Evolutionary conservation across 345 rosid species (phyloP).

Genomic region (Populus alba): DNA sequence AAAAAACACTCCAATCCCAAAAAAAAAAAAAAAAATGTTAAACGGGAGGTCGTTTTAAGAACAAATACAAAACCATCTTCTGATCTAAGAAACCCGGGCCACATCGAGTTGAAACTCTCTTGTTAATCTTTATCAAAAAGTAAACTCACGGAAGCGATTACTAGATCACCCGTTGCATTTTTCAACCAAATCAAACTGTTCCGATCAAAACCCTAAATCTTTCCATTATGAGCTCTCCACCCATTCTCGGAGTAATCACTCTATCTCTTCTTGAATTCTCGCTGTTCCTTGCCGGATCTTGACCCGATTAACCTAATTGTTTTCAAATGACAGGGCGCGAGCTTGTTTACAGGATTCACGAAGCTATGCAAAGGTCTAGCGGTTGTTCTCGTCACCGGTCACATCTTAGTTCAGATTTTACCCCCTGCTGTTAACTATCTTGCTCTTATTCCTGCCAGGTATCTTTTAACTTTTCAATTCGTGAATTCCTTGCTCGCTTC

Average conservation of each 20-base stretch:
- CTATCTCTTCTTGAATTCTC: neutral
- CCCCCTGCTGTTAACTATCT: conserved; percentile 69
- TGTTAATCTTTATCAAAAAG: neutral
- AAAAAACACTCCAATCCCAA: too few species aligned
- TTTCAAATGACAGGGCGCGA: conserved; percentile 43
- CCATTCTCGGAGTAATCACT: neutral
- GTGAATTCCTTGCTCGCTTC: neutral
- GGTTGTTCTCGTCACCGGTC: conserved; percentile 69
- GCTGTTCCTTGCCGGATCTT: neutral
- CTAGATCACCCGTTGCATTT: neutral
- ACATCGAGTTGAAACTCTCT: neutral
- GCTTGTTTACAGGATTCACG: conserved; percentile 70
- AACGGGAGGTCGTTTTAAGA: neutral
- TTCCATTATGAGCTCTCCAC: neutral
- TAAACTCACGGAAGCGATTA: neutral
- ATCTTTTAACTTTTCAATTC: neutral
- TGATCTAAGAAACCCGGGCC: neutral
- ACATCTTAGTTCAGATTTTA: conserved; percentile 71
- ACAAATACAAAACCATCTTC: neutral
- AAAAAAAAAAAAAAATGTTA: too few species aligned
- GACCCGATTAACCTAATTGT: neutral
- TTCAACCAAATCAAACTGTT: neutral
- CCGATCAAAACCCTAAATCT: neutral
- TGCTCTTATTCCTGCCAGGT: conserved; percentile 94
- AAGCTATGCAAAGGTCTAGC: conserved; percentile 89